Evolutionary conservation across 768 basidiomycete genomes (phyloP), one percentile per base, ranked within the genome.

Genomic region (Pholiota molesta): DNA sequence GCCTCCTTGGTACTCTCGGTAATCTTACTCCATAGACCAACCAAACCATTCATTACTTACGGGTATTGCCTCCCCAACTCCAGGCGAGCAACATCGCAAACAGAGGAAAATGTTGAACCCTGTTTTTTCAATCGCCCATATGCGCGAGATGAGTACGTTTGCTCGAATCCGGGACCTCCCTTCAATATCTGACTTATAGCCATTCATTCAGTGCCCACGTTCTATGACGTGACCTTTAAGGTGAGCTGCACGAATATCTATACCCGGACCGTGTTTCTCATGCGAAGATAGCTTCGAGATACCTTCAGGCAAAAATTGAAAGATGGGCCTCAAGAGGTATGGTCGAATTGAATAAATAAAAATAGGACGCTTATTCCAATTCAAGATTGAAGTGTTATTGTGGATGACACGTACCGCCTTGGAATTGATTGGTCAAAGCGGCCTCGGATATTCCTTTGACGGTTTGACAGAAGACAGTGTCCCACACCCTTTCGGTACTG

Each of bases 381-480:
- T 8, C 8, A 56, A 78, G 75, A 63, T 80, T 42, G 77, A 80
- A 55, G 31, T 76, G 13, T 52, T 71, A 11, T 57, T 67, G 13
- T 80, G 79, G 77, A 72, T 75, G 69, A 63, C 76, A 16, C 74
- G 82, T 14, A 74, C 77, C 13, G 79, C 82, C 13, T 72, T 83
- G n/a, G 81, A 84, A 56, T 70, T 82, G 47, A 76, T 85, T 37
- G 81, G 80, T 5, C 80, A 81, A 69, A 78, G 77, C 29, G 81
- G 81, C 1, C 69, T 84, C 17, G 79, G 79, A 16, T 72, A 74
- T 53, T 78, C 75, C 8, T 79, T 79, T 42, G 78, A 79, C 58
- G 54, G 72, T 0, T 70, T 83, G 17, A 68, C 65, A 16, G 74
- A 74, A 29, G 73, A 75, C 8, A 58, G 52, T 13, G 60, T 45